Evolutionary conservation across 192 early-diverging fungal species (phyloP).

Genomic region (Glomus cerebriforme): DNA sequence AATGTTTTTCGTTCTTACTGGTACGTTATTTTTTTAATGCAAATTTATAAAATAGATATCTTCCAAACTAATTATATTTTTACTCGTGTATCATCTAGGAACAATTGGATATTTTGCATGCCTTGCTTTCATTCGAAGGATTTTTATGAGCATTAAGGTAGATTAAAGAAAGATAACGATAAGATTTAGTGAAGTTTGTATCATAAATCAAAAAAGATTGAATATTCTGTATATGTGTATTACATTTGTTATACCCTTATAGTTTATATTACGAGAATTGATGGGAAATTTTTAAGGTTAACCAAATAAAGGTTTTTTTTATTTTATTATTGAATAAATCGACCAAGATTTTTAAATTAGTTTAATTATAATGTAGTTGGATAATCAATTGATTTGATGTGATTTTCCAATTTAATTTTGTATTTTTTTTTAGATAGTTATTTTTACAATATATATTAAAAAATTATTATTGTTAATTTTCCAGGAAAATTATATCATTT

Average conservation of each 20-base stretch:
- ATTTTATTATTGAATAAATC: neutral
- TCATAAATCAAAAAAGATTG: neutral
- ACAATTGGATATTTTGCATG: conserved; percentile 80
- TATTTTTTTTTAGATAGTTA: neutral
- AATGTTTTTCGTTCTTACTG: conserved; percentile 74
- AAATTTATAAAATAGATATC: too few species aligned
- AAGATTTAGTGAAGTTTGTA: neutral
- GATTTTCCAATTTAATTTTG: neutral
- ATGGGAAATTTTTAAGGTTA: too few species aligned
- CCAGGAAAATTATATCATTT: neutral
- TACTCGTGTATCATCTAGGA: conserved; percentile 28
- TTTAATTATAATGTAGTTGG: neutral
- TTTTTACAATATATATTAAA: neutral
- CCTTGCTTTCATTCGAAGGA: conserved; percentile 75
- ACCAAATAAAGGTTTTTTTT: neutral
- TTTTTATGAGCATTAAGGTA: conserved; percentile 85
- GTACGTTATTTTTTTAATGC: too few species aligned
- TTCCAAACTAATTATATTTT: neutral
- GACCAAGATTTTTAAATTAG: neutral
- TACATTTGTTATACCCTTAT: neutral
- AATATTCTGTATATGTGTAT: neutral
- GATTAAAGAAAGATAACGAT: conserved; percentile 52
- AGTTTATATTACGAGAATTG: neutral
- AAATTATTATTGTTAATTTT: neutral
- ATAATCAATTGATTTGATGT: too few species aligned